These are phyloP conservation scores for Luffa acutangula DNA, from an alignment of 306 rosid species.

Conservation along the genomic window DNA sequence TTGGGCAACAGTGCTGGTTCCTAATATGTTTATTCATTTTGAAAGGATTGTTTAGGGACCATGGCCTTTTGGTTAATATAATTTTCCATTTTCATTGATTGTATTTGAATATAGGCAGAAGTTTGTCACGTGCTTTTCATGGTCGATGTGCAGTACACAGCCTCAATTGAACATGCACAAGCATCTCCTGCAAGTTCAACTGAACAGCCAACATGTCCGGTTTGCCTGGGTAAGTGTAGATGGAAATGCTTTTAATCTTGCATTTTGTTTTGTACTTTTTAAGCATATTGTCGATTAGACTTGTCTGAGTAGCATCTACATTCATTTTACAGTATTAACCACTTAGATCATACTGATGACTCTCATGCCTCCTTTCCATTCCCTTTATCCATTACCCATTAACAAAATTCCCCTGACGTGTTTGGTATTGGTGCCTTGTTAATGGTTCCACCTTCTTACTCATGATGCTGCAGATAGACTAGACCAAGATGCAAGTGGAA, in stretches of 20 bases:
- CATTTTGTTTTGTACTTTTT: background rate
- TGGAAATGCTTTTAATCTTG: background rate
- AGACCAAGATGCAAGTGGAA: conserved; percentile 81
- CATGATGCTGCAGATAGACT: conserved; percentile 52
- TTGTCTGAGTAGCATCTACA: background rate
- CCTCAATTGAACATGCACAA: conserved; percentile 74
- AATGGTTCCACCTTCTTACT: background rate
- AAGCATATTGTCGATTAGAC: background rate
- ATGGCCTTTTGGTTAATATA: background rate
- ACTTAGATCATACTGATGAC: background rate
- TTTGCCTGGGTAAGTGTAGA: conserved; percentile 52
- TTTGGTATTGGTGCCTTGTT: background rate
- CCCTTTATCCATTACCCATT: background rate
- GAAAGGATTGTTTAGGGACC: background rate
- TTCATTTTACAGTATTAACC: background rate
- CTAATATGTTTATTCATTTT: background rate
- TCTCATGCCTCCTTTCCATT: background rate
- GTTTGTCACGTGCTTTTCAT: conserved; percentile 65
- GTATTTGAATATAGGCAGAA: conserved; percentile 38
- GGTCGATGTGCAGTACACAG: conserved; percentile 82
- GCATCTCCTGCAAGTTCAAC: conserved; percentile 58
- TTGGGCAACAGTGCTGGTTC: conserved; percentile 8
- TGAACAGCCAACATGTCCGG: conserved; percentile 88
- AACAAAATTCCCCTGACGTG: background rate
- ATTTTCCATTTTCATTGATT: background rate